Base-by-base conservation (phyloP, 345 rosid genomes). In the Trapa incisa region DNA sequence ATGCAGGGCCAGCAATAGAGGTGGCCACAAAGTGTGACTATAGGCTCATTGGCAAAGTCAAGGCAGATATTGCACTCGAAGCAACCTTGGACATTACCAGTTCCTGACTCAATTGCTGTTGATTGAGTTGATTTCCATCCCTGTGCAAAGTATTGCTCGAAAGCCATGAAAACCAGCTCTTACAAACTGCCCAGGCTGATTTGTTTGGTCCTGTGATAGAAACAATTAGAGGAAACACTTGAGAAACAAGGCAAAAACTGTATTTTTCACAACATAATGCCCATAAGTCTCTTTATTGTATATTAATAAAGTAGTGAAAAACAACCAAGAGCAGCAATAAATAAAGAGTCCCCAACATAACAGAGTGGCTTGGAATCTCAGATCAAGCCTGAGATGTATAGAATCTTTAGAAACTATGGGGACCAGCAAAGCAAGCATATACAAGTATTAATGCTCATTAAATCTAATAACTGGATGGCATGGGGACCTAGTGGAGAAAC, bases 1-100 rank as follows among this genome's bases (percentile, higher is more conserved):
- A 73, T 73, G 75, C 75, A 73, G 42, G 75, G 71, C 75, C 75
- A 73, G 33, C 75, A 73, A 43, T 63, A 73, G 61, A 73, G 75
- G 71, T 73, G 75, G 32, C 75, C 75, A 29, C 75, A 73, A 41
- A 73, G 75, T 36, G 75, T 73, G 33, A 73, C 75, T 29, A 73
- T 71, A 0, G 75, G 75, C 56, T 73, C 75, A 0, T 37, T 47
- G 2, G 71, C 75, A 52, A 42, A 73, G 39, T 73, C 75, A n/a
- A 73, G 65, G 66, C 75, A 73, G 56, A 73, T 73, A 67, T 73
- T 73, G 75, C 75, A 73, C 57, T 73, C 75, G 13, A 73, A 73
- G 57, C 71, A 73, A 33, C 71, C 71, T 32, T 2, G 6, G 14
- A 38, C 63, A 58, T 58, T 58, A 60, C 67, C 33, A 22, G 56